A percentile compares a stretch with the other conserved stretches of the same genome.
Evolutionary conservation across 148 eudicot species (phyloP).

Genomic region (Suaeda aralocaspica): DNA sequence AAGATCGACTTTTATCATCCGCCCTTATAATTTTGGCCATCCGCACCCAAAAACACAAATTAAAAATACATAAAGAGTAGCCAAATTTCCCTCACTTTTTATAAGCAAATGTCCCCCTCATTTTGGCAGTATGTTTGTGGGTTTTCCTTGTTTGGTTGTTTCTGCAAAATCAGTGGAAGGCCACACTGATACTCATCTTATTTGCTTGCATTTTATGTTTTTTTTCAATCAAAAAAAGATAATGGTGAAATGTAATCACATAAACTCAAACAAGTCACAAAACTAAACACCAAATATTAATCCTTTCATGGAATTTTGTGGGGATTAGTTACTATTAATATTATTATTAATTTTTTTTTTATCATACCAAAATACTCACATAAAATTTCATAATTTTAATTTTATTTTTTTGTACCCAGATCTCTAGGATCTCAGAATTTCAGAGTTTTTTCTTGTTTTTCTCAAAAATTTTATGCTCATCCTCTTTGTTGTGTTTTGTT

Average conservation of each 20-base stretch:
- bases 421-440: slow-evolving; percentile 55
- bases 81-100: neutral
- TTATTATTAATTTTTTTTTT: no score
- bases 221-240: neutral
- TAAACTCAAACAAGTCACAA: slow-evolving; percentile 1
- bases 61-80: neutral
- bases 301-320: slow-evolving; percentile 39
- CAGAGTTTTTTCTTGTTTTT: slow-evolving; percentile 32
- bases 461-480: slow-evolving; percentile 19
- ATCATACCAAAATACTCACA: slow-evolving; percentile 32
- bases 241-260: slow-evolving; percentile 17
- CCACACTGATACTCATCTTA: slow-evolving; percentile 27
- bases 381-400: neutral
- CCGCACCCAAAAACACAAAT: neutral
- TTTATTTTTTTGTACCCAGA: slow-evolving; percentile 27
- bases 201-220: slow-evolving; percentile 15
- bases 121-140: slow-evolving; percentile 52
- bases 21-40: no score
- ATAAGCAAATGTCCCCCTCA: slow-evolving; percentile 30
- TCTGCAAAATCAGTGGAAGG: slow-evolving; percentile 33
- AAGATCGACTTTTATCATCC: no score
- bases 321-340: slow-evolving; percentile 33
- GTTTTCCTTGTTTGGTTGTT: slow-evolving; percentile 47
- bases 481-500: slow-evolving; percentile 30
- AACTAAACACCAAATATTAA: slow-evolving; percentile 30